These are phyloP conservation scores for Candida argentea DNA, from an alignment of 805 yeast species.

Conservation along the genomic window DNA sequence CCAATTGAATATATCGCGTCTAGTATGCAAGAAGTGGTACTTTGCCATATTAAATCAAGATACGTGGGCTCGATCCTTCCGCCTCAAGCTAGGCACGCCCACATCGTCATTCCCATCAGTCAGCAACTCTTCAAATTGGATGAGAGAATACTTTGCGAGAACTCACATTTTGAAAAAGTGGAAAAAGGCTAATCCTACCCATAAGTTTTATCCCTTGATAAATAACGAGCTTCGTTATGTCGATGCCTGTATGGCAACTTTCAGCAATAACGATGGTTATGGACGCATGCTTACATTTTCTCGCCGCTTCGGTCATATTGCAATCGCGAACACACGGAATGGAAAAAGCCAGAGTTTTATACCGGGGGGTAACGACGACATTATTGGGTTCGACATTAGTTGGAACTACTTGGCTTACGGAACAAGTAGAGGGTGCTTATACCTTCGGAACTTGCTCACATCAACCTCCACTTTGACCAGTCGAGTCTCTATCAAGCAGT, in stretches of 20 bases:
- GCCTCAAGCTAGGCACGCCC: slow-evolving; percentile 24
- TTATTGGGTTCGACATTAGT: slow-evolving; percentile 14
- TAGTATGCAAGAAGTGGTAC: slow-evolving; percentile 43
- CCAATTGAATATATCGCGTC: slow-evolving; percentile 28
- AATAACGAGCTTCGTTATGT: slow-evolving; percentile 17
- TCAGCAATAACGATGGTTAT: slow-evolving; percentile 10
- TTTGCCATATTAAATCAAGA: slow-evolving; percentile 31
- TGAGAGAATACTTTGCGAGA: slow-evolving; percentile 35
- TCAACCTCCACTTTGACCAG: slow-evolving; percentile 20
- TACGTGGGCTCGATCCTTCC: slow-evolving; percentile 40
- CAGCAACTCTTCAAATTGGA: slow-evolving; percentile 36
- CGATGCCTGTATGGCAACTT: slow-evolving; percentile 15
- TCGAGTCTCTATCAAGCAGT: slow-evolving; percentile 12
- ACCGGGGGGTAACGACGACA: slow-evolving; percentile 19
- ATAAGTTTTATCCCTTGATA: slow-evolving; percentile 19
- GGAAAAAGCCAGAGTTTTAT: slow-evolving; percentile 29
- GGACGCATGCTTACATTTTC: slow-evolving; percentile 21
- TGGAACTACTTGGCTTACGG: slow-evolving; percentile 26
- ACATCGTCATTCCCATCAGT: slow-evolving; percentile 31
- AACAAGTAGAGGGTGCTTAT: slow-evolving; percentile 17
- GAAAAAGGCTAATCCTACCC: slow-evolving; percentile 24
- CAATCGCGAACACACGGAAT: slow-evolving; percentile 20
- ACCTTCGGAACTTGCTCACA: slow-evolving; percentile 22
- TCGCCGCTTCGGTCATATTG: slow-evolving; percentile 16
- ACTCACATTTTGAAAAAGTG: slow-evolving; percentile 24